Evolutionary conservation across 1,139 yeast genomes (phyloP), one percentile per base, ranked within the genome.

Genomic region (Debaryomycetaceae sp.): DNA sequence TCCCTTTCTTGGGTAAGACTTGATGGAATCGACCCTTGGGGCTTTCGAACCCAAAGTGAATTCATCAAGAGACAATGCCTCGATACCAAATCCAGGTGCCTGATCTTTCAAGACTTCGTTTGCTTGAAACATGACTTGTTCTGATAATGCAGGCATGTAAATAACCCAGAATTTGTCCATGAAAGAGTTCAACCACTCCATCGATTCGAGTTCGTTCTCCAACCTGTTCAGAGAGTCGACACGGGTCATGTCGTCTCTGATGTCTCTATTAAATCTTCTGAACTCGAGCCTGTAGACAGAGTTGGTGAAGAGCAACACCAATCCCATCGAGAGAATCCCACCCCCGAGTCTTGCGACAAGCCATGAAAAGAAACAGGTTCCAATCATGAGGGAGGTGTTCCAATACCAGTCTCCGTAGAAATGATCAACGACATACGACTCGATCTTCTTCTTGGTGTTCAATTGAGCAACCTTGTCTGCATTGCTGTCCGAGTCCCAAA

Each of bases 111-210:
- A 67, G 27, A 78, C 72, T 37, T 80, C 82, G 55, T 84, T 85
- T 14, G 88, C 84, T 56, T 78, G 80, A 43, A 75, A 78, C 65
- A 81, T 75, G 27, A 86, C 93, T 62, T 80, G 82, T 55, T 84
- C 87, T n/a, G 89, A 83, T 45, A 87, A 69, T 0, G 87, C 88
- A 37, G 93, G 93, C 95, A 87, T 86, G 56, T 86, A 86, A 51
- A 86, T 84, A 45, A 84, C 87, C 95, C 95, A 87, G 58, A 87
- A 85, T 62, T 86, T 87, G 42, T 83, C 83, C 62, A 86, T 64
- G 56, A 87, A 85, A 23, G 83, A 78, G 57, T 87, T 87, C 56
- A 86, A 64, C 95, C 95, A 87, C 51, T 82, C 81, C 81, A 86
- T 84, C 7, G 89, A 81, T 65, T 87, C 95, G 48, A 76, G 63